Percentiles rank a stretch among this genome's conserved stretches.
These are phyloP conservation scores for Monilinia fructicola DNA, from an alignment of 2,329 filamentous ascomycete species.

Conservation along the genomic window DNA sequence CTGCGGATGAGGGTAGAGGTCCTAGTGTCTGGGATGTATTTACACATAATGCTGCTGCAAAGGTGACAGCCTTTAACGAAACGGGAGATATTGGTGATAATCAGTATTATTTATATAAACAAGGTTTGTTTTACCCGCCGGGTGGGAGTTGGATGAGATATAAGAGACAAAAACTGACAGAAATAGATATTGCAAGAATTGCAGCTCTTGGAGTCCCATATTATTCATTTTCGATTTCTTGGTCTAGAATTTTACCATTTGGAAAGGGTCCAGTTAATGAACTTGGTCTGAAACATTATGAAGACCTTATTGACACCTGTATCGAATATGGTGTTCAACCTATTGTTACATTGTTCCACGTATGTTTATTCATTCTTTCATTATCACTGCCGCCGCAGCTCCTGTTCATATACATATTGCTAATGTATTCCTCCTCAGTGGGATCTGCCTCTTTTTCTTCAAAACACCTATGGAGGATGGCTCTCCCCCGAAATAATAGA, in stretches of 20 bases:
- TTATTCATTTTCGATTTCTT: constrained; percentile 54
- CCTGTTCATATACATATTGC: background rate
- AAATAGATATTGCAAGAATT: constrained; percentile 50
- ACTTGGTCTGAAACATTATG: constrained; percentile 52
- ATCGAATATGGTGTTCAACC: constrained; percentile 52
- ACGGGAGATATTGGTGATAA: constrained; percentile 44
- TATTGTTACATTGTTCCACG: constrained; percentile 49
- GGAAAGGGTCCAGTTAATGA: constrained; percentile 51
- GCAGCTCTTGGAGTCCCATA: constrained; percentile 53
- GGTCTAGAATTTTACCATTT: constrained; percentile 54
- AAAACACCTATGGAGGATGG: constrained; percentile 46
- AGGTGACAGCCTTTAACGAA: constrained; percentile 42
- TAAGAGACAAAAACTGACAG: background rate
- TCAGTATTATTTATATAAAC: constrained; percentile 54
- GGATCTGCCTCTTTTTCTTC: constrained; percentile 38
- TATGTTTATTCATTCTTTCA: background rate
- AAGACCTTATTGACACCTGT: constrained; percentile 53
- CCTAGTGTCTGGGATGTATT: constrained; percentile 47
- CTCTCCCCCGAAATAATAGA: constrained; percentile 49
- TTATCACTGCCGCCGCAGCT: background rate
- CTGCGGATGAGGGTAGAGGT: constrained; percentile 46
- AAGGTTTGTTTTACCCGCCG: constrained; percentile 43
- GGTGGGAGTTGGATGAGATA: background rate
- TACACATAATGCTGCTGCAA: constrained; percentile 28
- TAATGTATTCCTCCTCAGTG: constrained; percentile 29